Percentiles rank a stretch among this genome's conserved stretches.
Evolutionary conservation across 768 basidiomycete species (phyloP).

Genomic region (Lactarius tabidus): DNA sequence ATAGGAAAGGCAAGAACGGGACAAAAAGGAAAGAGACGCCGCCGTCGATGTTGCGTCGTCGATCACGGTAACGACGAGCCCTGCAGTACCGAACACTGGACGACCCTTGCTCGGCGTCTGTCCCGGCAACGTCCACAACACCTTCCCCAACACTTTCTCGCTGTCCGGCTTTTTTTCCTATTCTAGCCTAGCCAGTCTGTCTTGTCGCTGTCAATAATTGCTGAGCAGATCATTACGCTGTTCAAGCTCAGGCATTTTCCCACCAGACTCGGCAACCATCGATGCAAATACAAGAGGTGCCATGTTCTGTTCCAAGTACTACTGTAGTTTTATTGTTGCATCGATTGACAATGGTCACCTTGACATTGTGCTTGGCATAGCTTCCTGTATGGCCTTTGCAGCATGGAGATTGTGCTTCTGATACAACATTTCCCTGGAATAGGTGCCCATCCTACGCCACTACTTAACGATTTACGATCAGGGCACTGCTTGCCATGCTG

Average conservation of each 20-base stretch:
- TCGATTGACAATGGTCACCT: neutral
- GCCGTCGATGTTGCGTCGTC: slow-evolving; percentile 6
- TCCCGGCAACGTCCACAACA: neutral
- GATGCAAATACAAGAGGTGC: neutral
- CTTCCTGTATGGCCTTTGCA: no score
- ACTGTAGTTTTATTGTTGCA: no score
- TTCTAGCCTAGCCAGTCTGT: no score
- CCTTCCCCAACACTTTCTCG: neutral
- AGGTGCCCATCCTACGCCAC: neutral
- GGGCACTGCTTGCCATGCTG: no score
- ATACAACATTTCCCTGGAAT: neutral
- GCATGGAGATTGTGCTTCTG: neutral
- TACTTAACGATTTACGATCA: no score
- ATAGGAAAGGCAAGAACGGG: neutral
- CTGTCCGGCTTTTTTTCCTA: no score
- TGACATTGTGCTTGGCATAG: neutral
- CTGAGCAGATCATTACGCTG: no score
- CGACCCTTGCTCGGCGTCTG: neutral
- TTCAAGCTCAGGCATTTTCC: neutral
- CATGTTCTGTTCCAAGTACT: neutral
- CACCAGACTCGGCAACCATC: neutral
- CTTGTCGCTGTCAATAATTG: no score
- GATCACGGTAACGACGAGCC: slow-evolving; percentile 19
- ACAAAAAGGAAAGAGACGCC: neutral
- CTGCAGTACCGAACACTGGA: neutral